Base-by-base conservation (phyloP, 1,284 basidiomycete genomes). In the Stygiomarasmius scandens region DNA sequence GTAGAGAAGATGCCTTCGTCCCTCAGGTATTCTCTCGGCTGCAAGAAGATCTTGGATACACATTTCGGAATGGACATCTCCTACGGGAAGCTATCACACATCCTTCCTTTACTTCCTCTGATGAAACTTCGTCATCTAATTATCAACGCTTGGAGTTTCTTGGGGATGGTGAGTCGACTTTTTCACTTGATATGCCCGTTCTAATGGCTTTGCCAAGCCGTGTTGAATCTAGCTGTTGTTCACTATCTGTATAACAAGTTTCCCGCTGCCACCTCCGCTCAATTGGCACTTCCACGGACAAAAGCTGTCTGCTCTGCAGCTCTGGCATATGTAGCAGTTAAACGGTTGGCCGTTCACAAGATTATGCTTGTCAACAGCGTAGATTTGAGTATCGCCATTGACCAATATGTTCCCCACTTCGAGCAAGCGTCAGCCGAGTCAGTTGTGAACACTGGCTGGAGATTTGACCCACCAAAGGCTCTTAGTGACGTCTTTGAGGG, bases 121-220 rank as follows among this genome's bases (percentile, higher is more conserved):
- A 69, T 1, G 79, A 80, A 3, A 80, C 78, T 9, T 74, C 82
- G 6, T 90, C 90, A n/a, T n/a, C n/a, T n/a, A n/a, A n/a, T 1
- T 95, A 95, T 69, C 89, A 95, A 62, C 81, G 93, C 10, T 76
- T 94, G 10, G 93, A 95, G 64, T 94, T 92, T 66, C 78, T 95
- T 1, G 93, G 93, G 38, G 92, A 94, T 68, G 90, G 91, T 92
- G 65, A 71, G 84, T 63, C 29, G 34, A 23, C 22, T 27, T 55
- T 49, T 45, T 52, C 24, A 58, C 29, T 25, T 8, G 52, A 50
- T 5, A 54, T 27, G 4, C 24, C 11, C 16, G 14, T 49, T 11
- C 59, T 67, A 24, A 70, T 27, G 32, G 49, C 20, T 45, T 34
- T 19, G 49, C 54, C 19, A 64, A 90, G 90, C 90, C 36, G 72